These are phyloP conservation scores for Neurospora crassa DNA, from an alignment of 2,329 filamentous ascomycete species.

Conservation along the genomic window DNA sequence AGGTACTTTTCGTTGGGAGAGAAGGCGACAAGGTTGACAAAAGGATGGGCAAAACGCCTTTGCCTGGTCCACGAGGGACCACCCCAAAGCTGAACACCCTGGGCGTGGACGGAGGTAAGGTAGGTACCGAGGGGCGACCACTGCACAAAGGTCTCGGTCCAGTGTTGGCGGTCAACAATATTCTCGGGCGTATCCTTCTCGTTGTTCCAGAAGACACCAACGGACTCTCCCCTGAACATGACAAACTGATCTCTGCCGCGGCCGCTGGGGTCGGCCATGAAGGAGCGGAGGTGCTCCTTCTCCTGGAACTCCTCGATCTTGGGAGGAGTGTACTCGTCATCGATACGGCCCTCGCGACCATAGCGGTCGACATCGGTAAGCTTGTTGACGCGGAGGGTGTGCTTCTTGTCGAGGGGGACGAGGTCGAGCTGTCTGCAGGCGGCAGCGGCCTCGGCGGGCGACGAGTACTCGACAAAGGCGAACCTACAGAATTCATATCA, in stretches of 20 bases:
- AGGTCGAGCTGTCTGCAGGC: constrained; percentile 83
- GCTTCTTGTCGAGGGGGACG: constrained; percentile 88
- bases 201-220: constrained; percentile 97
- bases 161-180: constrained; percentile 85
- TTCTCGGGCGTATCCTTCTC: constrained; percentile 83
- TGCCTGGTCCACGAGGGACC: constrained; percentile 82
- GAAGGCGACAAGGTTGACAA: constrained; percentile 92
- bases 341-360: constrained; percentile 84
- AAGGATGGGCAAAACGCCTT: constrained; percentile 89
- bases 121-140: constrained; percentile 96
- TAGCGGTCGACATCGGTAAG: constrained; percentile 96
- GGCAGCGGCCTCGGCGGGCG: constrained; percentile 77
- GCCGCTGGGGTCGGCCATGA: constrained; percentile 69
- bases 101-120: constrained; percentile 87
- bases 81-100: constrained; percentile 96
- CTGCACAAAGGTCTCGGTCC: constrained; percentile 96
- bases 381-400: constrained; percentile 94
- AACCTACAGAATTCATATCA: constrained; percentile 48
- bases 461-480: constrained; percentile 94
- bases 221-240: constrained; percentile 85
- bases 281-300: constrained; percentile 91
- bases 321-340: constrained; percentile 81
- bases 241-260: constrained; percentile 91
- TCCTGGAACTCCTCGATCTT: constrained; percentile 77
- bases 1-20: constrained; percentile 89